phyloP scores from a whole-genome alignment of 345 rosid genomes.

The Dipteronia dyeriana region DNA sequence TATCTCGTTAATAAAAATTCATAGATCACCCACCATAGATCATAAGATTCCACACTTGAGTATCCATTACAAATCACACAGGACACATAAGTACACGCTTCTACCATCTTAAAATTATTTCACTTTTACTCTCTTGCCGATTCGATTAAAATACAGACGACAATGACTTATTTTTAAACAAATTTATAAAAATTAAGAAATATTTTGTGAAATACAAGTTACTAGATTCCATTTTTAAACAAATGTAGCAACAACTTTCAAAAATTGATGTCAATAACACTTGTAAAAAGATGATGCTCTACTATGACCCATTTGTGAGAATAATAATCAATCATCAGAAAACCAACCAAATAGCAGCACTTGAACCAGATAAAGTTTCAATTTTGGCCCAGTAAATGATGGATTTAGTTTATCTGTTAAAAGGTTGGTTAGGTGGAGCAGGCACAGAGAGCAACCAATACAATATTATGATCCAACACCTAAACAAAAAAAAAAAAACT shows the following conservation, averaged over 20 bases:
- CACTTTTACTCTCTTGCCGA: too few species aligned
- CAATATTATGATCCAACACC: conserved; percentile 11
- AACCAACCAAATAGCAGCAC: neutral
- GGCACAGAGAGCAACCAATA: neutral
- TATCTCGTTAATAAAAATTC: neutral
- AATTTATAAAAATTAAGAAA: neutral
- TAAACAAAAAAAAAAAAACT: neutral
- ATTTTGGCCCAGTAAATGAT: neutral
- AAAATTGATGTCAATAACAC: neutral
- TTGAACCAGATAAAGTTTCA: neutral
- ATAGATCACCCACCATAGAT: neutral
- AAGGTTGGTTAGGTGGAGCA: conserved; percentile 12
- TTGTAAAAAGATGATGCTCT: neutral
- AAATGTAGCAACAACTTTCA: neutral
- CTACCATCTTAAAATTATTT: neutral
- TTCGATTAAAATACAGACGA: too few species aligned
- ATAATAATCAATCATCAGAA: neutral
- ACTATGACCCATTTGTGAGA: neutral
- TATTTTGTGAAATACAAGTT: neutral
- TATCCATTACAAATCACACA: neutral
- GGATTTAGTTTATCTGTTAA: conserved; percentile 11
- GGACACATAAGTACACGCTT: neutral
- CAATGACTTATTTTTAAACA: too few species aligned
- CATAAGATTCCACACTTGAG: neutral
- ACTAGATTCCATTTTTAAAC: neutral